phyloP scores from a whole-genome alignment of 768 basidiomycete species.

The Hydnomerulius pinastri region DNA sequence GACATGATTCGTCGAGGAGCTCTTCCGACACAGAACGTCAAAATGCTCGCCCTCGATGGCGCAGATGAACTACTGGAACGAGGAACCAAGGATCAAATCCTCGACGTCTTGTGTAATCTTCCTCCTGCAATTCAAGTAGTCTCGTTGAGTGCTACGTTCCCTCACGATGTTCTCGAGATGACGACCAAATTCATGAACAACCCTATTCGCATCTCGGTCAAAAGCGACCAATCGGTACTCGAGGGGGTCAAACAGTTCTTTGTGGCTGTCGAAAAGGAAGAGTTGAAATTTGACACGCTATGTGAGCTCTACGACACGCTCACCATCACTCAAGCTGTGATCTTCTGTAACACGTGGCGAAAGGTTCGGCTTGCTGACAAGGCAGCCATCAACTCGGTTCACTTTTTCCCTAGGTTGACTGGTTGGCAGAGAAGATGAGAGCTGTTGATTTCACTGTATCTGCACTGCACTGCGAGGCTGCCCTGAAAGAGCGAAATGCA shows the following conservation, averaged over 20 bases:
- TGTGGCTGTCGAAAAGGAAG: conserved; percentile 98
- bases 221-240: conserved; percentile 97
- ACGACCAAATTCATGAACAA: conserved; percentile 99
- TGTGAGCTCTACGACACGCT: conserved; percentile 98
- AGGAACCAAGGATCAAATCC: conserved; percentile 99
- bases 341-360: conserved; percentile 97
- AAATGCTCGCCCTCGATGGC: conserved; percentile 94
- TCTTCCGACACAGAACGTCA: conserved; percentile 94
- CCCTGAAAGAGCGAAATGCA: conserved; percentile 91
- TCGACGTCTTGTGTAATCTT: conserved; percentile 97
- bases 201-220: conserved; percentile 96
- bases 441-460: conserved; percentile 99
- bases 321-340: conserved; percentile 98
- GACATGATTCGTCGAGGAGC: conserved; percentile 98
- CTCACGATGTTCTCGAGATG: conserved; percentile 97
- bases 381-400: neutral
- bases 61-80: conserved; percentile 97
- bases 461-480: conserved; percentile 96
- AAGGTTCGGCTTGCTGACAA: conserved; percentile 58
- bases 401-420: conserved; percentile 72
- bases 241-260: conserved; percentile 97
- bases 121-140: conserved; percentile 98
- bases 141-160: conserved; percentile 92
- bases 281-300: conserved; percentile 99
- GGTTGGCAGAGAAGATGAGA: conserved; percentile 98